phyloP scores from a whole-genome alignment of 768 basidiomycete species.

The Lepiota subincarnata region DNA sequence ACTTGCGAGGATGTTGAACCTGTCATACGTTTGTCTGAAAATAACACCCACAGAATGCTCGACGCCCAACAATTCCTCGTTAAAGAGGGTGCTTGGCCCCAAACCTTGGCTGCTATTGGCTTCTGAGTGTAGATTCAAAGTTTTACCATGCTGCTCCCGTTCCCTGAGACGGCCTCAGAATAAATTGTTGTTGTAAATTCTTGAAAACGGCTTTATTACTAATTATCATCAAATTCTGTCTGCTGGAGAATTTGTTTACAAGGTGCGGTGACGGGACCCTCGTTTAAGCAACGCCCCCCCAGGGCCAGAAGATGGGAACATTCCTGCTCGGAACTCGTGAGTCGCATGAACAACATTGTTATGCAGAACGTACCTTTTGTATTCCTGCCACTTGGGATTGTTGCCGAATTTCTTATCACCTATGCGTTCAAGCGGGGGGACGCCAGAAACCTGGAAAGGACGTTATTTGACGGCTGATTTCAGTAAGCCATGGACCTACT shows the following conservation, averaged over 20 bases:
- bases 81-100: slow-evolving; percentile 26
- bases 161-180: neutral
- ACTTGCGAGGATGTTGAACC: no score
- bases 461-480: neutral
- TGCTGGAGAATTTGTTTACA: neutral
- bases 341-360: neutral
- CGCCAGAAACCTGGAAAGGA: slow-evolving; percentile 50
- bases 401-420: slow-evolving; percentile 53
- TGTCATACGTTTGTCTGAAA: neutral
- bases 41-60: slow-evolving; percentile 24
- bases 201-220: neutral
- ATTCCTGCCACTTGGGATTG: slow-evolving; percentile 53
- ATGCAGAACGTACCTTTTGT: slow-evolving; percentile 43
- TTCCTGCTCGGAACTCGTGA: slow-evolving; percentile 2
- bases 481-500: slow-evolving; percentile 27
- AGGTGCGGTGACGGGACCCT: neutral
- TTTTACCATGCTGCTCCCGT: no score
- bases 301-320: slow-evolving; percentile 46
- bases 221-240: neutral
- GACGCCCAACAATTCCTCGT: slow-evolving; percentile 32
- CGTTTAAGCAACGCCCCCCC: slow-evolving; percentile 23
- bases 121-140: slow-evolving; percentile 17
- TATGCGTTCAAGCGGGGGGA: slow-evolving; percentile 63
- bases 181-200: neutral
- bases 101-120: slow-evolving; percentile 29